Percentiles rank a stretch among this genome's conserved stretches.
Conservation (phyloP, 164 flowering plant species). For the Echeveria elegans region DNA sequence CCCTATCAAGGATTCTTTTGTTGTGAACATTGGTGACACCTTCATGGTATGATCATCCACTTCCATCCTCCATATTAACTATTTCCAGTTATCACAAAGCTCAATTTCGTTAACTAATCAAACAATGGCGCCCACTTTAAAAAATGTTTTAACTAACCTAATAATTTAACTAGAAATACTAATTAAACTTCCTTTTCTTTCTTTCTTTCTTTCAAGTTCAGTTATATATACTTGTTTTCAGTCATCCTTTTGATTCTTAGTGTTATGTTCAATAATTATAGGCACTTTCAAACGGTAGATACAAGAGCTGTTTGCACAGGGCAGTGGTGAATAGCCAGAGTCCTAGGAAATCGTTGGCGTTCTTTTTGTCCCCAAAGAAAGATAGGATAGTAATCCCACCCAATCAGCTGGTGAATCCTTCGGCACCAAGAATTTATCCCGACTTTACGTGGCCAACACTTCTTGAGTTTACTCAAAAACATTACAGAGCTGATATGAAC, state of each 20-base stretch:
- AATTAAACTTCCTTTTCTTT: no score
- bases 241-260: background rate
- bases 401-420: conserved; percentile 17
- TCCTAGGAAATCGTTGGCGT: conserved; percentile 54
- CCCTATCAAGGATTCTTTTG: conserved; percentile 53
- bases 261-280: background rate
- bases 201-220: no score
- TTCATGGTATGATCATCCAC: conserved; percentile 44
- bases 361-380: conserved; percentile 47
- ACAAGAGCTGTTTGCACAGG: conserved; percentile 73
- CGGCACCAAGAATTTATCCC: conserved; percentile 46
- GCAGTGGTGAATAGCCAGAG: conserved; percentile 55
- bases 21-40: conserved; percentile 73
- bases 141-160: no score
- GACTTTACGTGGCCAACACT: conserved; percentile 59
- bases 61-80: conserved; percentile 6
- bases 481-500: conserved; percentile 52
- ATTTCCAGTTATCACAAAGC: no score
- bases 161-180: no score
- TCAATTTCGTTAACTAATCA: no score
- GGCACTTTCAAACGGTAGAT: conserved; percentile 45
- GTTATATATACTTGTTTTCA: no score
- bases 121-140: no score
- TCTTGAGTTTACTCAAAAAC: conserved; percentile 53
- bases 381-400: conserved; percentile 61